These are phyloP conservation scores for Theobroma grandiflorum DNA, from an alignment of 441 rosid species.

Conservation along the genomic window DNA sequence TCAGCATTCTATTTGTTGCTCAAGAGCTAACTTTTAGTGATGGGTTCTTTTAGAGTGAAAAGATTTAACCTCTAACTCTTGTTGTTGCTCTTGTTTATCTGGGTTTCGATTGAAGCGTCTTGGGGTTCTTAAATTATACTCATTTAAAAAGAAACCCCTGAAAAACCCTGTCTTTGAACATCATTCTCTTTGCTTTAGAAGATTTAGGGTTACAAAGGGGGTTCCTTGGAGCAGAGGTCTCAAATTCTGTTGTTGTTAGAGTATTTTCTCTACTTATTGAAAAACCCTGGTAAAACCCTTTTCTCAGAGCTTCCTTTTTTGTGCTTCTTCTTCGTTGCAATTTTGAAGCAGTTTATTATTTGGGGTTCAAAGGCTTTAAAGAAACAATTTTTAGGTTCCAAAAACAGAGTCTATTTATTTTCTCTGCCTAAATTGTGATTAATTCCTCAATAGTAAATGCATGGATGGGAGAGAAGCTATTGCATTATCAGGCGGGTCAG, in stretches of 20 bases:
- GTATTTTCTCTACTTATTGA: constrained; percentile 18
- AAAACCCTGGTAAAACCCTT: constrained; percentile 46
- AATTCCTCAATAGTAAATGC: constrained; percentile 62
- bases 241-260: constrained; percentile 24
- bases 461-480: constrained; percentile 99
- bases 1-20: constrained; percentile 24
- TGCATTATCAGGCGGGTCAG: constrained; percentile 82
- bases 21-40: constrained; percentile 8
- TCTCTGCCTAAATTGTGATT: constrained; percentile 31
- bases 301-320: constrained; percentile 18
- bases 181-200: constrained; percentile 34
- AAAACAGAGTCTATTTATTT: constrained; percentile 26
- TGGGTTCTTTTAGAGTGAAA: constrained; percentile 34
- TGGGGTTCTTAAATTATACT: constrained; percentile 39
- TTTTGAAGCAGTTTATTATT: constrained; percentile 22
- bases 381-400: constrained; percentile 26
- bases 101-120: constrained; percentile 29
- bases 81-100: constrained; percentile 27
- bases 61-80: constrained; percentile 28
- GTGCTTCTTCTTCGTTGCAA: constrained; percentile 5
- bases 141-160: constrained; percentile 33
- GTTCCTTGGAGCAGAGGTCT: constrained; percentile 24
- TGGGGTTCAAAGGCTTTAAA: constrained; percentile 36
- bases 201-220: constrained; percentile 35
- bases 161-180: constrained; percentile 38